phyloP scores from a whole-genome alignment of 129 eudicot species.

The Sambucus nigra region DNA sequence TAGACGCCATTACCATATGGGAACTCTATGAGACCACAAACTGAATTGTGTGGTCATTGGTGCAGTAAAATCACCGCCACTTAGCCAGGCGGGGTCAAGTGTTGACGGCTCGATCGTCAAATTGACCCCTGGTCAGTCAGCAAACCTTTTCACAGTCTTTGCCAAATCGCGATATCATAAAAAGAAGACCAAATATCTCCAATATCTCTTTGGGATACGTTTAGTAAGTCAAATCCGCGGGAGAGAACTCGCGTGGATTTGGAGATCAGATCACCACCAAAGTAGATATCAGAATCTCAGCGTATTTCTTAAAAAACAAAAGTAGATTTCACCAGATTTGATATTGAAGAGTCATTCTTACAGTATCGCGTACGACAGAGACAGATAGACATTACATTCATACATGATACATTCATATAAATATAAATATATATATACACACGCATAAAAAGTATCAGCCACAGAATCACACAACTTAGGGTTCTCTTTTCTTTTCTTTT shows the following conservation, averaged over 20 bases:
- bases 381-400: constrained; percentile 14
- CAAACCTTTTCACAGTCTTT: not conserved
- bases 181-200: not conserved
- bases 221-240: not conserved
- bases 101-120: not conserved
- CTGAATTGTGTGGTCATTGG: no score
- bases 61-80: no score
- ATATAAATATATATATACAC: not conserved
- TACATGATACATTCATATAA: constrained; percentile 8
- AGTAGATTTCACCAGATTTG: constrained; percentile 53
- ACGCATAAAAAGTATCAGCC: not conserved
- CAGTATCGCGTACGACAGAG: constrained; percentile 34
- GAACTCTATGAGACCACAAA: no score
- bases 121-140: not conserved
- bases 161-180: not conserved
- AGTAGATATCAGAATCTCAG: constrained; percentile 91
- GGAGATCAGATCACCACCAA: constrained; percentile 57
- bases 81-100: not conserved
- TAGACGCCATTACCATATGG: no score
- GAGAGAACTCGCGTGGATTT: constrained; percentile 8
- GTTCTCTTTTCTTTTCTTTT: not conserved
- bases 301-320: constrained; percentile 36
- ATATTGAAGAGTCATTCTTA: constrained; percentile 15
- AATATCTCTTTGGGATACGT: no score
- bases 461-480: not conserved